Base-by-base conservation (phyloP, 495 filamentous ascomycete genomes). In the Oleoguttula mirabilis region DNA sequence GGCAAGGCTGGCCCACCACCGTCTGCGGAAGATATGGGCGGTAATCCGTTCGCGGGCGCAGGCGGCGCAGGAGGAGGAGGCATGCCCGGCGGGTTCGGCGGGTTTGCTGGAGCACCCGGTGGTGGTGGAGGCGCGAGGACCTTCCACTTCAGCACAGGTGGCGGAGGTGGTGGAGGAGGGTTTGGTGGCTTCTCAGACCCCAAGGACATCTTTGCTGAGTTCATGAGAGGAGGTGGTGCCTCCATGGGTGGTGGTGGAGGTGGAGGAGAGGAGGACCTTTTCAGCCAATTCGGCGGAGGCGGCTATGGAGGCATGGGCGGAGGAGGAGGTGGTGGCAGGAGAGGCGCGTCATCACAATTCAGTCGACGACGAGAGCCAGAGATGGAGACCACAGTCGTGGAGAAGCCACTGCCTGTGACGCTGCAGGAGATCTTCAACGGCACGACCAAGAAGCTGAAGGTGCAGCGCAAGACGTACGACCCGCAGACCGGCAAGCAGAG, bases 401-500 rank as follows among this genome's bases (percentile, higher is more conserved):
- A 95, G 64, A 79, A 80, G 51, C 80, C 84, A 40, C 63, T 98
- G 47, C 73, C 76, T 15, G 61, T 96, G 28, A 75, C 81, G 11
- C 65, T 98, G 19, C 90, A 96, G 57, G 90, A 98, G 55, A 62
- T 96, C 34, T 95, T 71, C 63, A 72, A 60, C 7, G 90, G 90
- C 16, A 75, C 75, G 24, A 82, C 79, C 11, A 98, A 98, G 73
- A 94, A 92, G 69, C 84, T 98, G 66, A 88, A 84, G 61, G 92
- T 94, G 34, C 94, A 94, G 73, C 78, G 86, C 52, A 96, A 96
- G 72, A 82, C 76, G 24, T 96, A 85, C 53, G 90, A 98, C 61
- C 66, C 72, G 4, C 52, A 64, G 3, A 83, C 71, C 20, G 84
- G 85, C 32, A 93, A 87, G 65, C 75, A 82, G 50, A 87, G 69